Percentiles rank a stretch among this genome's conserved stretches.
Evolutionary conservation across 192 early-diverging fungal genomes (phyloP).

Genomic region (Chytriomyces sp.): DNA sequence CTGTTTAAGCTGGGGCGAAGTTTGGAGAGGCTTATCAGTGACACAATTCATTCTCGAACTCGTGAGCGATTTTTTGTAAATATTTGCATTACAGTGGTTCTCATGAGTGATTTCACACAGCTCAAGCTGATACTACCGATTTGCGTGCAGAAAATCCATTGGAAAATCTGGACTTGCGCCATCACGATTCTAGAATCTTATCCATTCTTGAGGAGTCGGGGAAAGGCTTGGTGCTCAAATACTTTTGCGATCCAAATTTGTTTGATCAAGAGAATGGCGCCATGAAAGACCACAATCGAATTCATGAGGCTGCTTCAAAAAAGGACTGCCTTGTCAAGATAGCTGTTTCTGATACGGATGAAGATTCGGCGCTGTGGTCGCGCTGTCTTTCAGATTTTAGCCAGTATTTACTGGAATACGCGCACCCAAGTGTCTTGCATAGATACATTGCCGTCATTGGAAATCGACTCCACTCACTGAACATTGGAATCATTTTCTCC

Average conservation of each 20-base stretch:
- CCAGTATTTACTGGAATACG: constrained; percentile 63
- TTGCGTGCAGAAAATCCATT: neutral
- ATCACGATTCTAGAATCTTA: constrained; percentile 46
- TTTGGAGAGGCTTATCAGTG: constrained; percentile 50
- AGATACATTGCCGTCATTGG: constrained; percentile 63
- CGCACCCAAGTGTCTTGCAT: constrained; percentile 51
- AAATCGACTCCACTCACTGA: constrained; percentile 65
- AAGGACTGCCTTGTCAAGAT: constrained; percentile 63
- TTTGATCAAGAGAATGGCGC: neutral
- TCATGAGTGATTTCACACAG: neutral
- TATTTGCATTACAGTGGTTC: neutral
- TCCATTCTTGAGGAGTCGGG: constrained; percentile 52
- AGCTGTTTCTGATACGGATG: constrained; percentile 59
- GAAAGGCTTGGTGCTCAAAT: constrained; percentile 35
- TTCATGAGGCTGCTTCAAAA: constrained; percentile 32
- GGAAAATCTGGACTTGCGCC: neutral
- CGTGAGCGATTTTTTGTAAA: neutral
- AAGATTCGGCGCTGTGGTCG: constrained; percentile 71
- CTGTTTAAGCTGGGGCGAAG: constrained; percentile 61
- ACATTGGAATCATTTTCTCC: constrained; percentile 41
- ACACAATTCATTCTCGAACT: neutral
- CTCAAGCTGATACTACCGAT: neutral
- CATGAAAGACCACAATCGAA: constrained; percentile 22
- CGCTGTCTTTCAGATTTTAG: constrained; percentile 69
- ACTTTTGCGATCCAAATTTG: neutral